phyloP scores from a whole-genome alignment of 163 green algal species.

The Chlorella variabilis region DNA sequence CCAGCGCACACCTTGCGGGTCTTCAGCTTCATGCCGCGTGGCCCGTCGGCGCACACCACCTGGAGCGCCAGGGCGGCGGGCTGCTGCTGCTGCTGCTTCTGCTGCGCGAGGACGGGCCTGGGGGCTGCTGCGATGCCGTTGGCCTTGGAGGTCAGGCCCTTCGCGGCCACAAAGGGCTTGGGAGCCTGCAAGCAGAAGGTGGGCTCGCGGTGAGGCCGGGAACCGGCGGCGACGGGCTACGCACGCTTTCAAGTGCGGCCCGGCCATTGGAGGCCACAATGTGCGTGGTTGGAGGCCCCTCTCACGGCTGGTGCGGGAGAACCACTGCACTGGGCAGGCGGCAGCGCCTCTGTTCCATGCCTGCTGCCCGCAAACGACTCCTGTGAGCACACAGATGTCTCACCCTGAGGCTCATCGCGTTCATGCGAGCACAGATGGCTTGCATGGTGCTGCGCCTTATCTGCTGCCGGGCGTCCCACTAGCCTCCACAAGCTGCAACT shows the following conservation, averaged over 20 bases:
- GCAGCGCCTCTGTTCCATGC: neutral
- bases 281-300: neutral
- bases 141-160: constrained; percentile 40
- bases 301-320: neutral
- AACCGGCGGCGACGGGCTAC: too few species aligned
- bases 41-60: constrained; percentile 47
- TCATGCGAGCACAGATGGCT: neutral
- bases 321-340: neutral
- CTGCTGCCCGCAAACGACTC: too few species aligned
- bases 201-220: too few species aligned
- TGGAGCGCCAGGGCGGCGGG: constrained; percentile 22
- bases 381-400: neutral
- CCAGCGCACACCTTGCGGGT: constrained; percentile 70
- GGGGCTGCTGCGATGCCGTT: constrained; percentile 52
- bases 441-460: constrained; percentile 12
- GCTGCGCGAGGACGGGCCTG: constrained; percentile 26
- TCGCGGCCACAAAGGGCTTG: constrained; percentile 38
- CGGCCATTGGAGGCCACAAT: neutral
- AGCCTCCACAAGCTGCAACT: neutral
- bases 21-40: constrained; percentile 77
- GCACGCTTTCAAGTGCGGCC: too few species aligned
- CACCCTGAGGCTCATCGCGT: neutral
- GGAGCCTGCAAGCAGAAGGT: too few species aligned
- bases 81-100: constrained; percentile 39
- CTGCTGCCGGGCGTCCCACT: neutral